Base-by-base conservation (phyloP, 2,329 filamentous ascomycete species). In the Pseudogymnoascus sp. region DNA sequence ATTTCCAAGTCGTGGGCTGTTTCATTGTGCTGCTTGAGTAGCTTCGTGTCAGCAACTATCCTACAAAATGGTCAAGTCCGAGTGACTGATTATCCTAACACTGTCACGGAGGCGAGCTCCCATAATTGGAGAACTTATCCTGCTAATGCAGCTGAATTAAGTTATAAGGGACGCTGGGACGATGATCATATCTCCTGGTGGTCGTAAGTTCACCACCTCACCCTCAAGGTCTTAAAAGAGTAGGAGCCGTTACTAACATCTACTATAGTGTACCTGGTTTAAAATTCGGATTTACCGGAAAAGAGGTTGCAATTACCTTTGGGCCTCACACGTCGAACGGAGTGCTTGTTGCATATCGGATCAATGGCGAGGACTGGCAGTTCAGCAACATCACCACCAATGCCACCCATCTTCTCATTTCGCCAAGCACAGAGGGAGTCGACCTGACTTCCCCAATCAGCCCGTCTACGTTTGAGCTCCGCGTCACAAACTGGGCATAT, bases 141-240 rank as follows among this genome's bases (percentile, higher is more conserved):
- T 3, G 77, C 82, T 3, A 76, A 81, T 68, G 77, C 81, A 1
- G 71, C 77, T 1, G 82, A 86, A 68, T 75, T 87, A 8, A 81
- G 81, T 0, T 87, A 86, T 75, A 85, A 86, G 68, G 84, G 84
- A 4, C 76, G 83, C 63, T 87, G 84, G 84, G 83, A 87, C 69
- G 83, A 79, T 35, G 79, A 83, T 66, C 77, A 83, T 66, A 78
- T 85, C 58, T 86, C 81, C 1, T 87, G 81, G 80, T 85, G 81
- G 82, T 82, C 80, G 80, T 82, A 73, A 73, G 80, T 68, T 16
- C 58, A 18, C 49, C 16, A 14, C 33, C 18, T 59, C 38, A 16
- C 28, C 4, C 14, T 28, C 12, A 28, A 7, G 16, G 12, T 28
- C 12, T 28, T 9, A 9, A 49, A 49, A 9, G 6, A 49, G 11